Percentiles rank a stretch among this genome's conserved stretches.
Evolutionary conservation across 2,329 filamentous ascomycete species (phyloP).

Genomic region (Sclerotinia spermophila): DNA sequence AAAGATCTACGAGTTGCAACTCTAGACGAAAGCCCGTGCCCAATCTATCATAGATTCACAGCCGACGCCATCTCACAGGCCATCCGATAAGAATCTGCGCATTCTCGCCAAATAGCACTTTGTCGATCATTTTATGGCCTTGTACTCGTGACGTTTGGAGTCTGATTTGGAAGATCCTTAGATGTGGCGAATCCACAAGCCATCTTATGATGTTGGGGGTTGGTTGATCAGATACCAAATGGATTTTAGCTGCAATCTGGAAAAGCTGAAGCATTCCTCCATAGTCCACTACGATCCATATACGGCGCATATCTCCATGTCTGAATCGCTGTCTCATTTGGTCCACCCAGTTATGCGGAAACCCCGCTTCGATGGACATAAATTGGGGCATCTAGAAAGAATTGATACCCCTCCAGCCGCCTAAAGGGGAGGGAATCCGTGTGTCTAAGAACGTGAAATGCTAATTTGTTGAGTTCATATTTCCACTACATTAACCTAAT

Average conservation of each 20-base stretch:
- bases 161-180: conserved; percentile 7
- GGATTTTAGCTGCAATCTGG: not conserved
- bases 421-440: not conserved
- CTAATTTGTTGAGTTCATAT: not conserved
- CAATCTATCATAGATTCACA: conserved; percentile 11
- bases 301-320: not conserved
- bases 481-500: not conserved
- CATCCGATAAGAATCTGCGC: not conserved
- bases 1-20: conserved; percentile 4
- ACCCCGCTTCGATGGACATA: not conserved
- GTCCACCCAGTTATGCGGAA: not conserved
- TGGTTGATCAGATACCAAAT: conserved; percentile 9
- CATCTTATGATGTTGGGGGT: not conserved
- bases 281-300: not conserved
- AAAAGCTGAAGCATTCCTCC: not conserved
- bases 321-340: conserved; percentile 1
- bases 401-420: not conserved
- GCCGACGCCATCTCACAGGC: conserved; percentile 10
- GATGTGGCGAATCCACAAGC: conserved; percentile 13
- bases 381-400: not conserved
- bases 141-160: not conserved
- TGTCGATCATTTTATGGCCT: conserved; percentile 13
- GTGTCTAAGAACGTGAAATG: not conserved
- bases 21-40: conserved; percentile 10
- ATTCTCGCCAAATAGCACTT: not conserved